Evolutionary conservation across 2,329 filamentous ascomycete genomes (phyloP), one percentile per base, ranked within the genome.

Genomic region (Rhinocladiella similis): DNA sequence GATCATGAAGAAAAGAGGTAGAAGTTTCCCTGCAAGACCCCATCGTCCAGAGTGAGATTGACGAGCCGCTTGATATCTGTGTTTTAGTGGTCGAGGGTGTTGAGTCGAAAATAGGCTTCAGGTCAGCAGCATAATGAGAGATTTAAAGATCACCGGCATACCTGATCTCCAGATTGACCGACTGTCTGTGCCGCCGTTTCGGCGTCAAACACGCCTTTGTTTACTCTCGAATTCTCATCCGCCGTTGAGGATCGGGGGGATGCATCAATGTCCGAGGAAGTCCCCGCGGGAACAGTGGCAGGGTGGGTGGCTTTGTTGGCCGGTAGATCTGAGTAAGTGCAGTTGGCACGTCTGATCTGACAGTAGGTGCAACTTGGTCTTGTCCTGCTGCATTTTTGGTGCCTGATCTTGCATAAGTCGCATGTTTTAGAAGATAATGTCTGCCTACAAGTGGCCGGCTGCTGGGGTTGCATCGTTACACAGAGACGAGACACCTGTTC

Each of bases 331-430:
- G 36, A 36, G 25, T 50, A 50, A 33, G 39, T 29, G 19, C 48
- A 50, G 16, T 50, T 18, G 10, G 41, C 48, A 13, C 33, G 16
- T 50, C 48, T 50, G 29, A 50, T 50, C n/a, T 22, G 48, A 22
- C 48, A 50, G 48, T 50, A 50, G 48, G 25, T 33, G 22, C 48
- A 50, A n/a, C 33, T 41, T 41, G 48, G 48, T 18, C 16, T 50
- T 5, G 33, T 25, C 41, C 36, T 50, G 36, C 48, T 50, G 33
- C 48, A 50, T 50, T 41, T 50, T 36, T 50, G 48, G 48, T 50
- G 48, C 36, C 48, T 41, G 25, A 29, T 38, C 48, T 50, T 50
- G 48, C 48, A 50, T 22, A 50, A 25, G n/a, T 50, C 35, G 29
- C 48, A 50, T 7, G 33, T 50, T 18, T 10, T 50, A 18, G 18